phyloP scores from a whole-genome alignment of 768 basidiomycete genomes.

The Boletus rubroflammeus region DNA sequence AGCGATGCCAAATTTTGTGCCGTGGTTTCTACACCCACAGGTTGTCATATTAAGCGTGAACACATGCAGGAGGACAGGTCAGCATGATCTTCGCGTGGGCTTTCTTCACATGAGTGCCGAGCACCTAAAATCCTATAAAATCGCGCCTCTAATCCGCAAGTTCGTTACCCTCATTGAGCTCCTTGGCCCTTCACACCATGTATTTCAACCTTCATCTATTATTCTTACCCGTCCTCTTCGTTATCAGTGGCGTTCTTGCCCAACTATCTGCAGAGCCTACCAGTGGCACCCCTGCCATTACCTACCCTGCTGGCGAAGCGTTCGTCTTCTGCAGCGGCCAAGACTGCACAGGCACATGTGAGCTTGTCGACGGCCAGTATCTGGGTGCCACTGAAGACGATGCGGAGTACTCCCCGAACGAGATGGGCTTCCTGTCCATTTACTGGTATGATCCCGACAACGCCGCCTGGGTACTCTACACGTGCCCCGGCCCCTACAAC shows the following conservation, averaged over 20 bases:
- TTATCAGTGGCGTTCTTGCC: too few relatives aligned
- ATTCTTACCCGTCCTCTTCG: too few relatives aligned
- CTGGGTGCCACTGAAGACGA: too few relatives aligned
- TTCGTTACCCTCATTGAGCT: too few relatives aligned
- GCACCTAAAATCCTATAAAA: too few relatives aligned
- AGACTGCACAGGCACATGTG: neutral
- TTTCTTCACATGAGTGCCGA: too few relatives aligned
- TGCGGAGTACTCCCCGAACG: neutral
- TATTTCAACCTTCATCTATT: too few relatives aligned
- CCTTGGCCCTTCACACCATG: too few relatives aligned
- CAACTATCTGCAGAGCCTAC: neutral
- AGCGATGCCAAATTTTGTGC: neutral
- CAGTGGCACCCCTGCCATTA: neutral
- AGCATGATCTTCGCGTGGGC: too few relatives aligned
- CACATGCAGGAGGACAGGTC: too few relatives aligned
- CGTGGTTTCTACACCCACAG: neutral
- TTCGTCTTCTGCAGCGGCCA: neutral
- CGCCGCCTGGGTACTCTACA: neutral
- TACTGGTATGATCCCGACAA: neutral
- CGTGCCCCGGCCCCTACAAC: neutral
- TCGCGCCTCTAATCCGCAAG: too few relatives aligned
- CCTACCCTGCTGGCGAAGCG: neutral
- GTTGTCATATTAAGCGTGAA: too few relatives aligned
- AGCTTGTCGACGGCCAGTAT: neutral
- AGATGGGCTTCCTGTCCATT: neutral